Evolutionary conservation across 1,284 basidiomycete genomes (phyloP).

Genomic region (Mrakiaceae sp.): DNA sequence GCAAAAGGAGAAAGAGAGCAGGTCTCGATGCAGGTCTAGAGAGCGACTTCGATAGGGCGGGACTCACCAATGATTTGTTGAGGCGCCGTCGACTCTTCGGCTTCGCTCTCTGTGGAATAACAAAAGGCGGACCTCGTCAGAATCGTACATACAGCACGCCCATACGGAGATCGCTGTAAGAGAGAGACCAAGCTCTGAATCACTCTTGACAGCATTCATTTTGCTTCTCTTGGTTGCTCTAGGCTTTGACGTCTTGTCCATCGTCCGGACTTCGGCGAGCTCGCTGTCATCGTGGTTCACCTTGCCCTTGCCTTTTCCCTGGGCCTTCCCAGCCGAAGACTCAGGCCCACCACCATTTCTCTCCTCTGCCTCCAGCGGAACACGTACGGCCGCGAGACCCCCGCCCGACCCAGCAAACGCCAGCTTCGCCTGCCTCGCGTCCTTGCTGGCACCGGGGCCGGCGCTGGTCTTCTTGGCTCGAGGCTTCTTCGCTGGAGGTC

Average conservation of each 20-base stretch:
- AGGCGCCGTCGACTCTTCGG: background rate
- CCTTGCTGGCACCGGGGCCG: background rate
- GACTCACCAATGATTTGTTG: background rate
- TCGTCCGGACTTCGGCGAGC: slow-evolving; percentile 10
- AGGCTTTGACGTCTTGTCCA: background rate
- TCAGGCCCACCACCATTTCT: background rate
- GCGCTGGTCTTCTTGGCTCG: background rate
- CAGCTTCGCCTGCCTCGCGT: background rate
- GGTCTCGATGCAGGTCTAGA: too few species aligned
- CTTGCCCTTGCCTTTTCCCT: slow-evolving; percentile 10
- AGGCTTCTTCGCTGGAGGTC: background rate
- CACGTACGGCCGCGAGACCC: background rate
- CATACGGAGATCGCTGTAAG: background rate
- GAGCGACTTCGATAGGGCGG: background rate
- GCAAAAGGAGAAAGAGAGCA: too few species aligned
- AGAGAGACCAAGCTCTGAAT: background rate
- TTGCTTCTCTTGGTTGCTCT: background rate
- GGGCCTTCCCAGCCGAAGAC: background rate
- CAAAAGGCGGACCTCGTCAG: background rate
- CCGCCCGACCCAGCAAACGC: background rate
- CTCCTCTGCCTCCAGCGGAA: background rate
- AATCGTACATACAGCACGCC: background rate
- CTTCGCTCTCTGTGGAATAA: background rate
- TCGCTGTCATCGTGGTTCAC: slow-evolving; percentile 10
- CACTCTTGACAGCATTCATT: background rate